phyloP scores from a whole-genome alignment of 179 eudicot species.

The Camellia oleifera region DNA sequence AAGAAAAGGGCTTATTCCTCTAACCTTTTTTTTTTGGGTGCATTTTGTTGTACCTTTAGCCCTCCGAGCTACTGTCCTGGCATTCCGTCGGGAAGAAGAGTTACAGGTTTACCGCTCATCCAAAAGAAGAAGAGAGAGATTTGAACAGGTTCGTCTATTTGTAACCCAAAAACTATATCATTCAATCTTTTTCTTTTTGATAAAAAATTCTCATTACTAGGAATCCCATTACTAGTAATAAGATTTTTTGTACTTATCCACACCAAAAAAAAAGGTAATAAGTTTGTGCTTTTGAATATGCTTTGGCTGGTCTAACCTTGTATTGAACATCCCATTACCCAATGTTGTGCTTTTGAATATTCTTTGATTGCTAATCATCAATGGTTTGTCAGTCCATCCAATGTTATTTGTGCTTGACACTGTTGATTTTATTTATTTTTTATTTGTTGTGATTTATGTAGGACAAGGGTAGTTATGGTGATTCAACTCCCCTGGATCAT shows the following conservation, averaged over 20 bases:
- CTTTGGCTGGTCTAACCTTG: background rate
- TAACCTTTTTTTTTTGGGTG: background rate
- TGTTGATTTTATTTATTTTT: background rate
- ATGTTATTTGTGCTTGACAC: background rate
- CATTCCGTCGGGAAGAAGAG: slow-evolving; percentile 82
- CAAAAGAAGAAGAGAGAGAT: slow-evolving; percentile 76
- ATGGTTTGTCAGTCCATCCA: background rate
- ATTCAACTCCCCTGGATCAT: slow-evolving; percentile 37
- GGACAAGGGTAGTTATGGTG: slow-evolving; percentile 54
- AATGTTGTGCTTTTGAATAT: background rate
- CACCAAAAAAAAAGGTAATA: no score
- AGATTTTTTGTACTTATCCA: no score
- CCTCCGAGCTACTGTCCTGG: slow-evolving; percentile 74
- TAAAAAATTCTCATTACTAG: background rate
- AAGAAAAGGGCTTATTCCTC: background rate
- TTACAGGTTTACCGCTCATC: slow-evolving; percentile 46
- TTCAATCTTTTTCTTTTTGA: background rate
- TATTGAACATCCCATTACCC: background rate
- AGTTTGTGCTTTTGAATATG: no score
- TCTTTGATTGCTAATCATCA: background rate
- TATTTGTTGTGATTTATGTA: slow-evolving; percentile 23
- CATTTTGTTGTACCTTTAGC: slow-evolving; percentile 32
- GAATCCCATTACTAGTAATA: no score
- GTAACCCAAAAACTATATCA: background rate
- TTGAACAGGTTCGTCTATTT: slow-evolving; percentile 62